Conservation (phyloP, 495 filamentous ascomycete species). For the Rusavskia elegans region DNA sequence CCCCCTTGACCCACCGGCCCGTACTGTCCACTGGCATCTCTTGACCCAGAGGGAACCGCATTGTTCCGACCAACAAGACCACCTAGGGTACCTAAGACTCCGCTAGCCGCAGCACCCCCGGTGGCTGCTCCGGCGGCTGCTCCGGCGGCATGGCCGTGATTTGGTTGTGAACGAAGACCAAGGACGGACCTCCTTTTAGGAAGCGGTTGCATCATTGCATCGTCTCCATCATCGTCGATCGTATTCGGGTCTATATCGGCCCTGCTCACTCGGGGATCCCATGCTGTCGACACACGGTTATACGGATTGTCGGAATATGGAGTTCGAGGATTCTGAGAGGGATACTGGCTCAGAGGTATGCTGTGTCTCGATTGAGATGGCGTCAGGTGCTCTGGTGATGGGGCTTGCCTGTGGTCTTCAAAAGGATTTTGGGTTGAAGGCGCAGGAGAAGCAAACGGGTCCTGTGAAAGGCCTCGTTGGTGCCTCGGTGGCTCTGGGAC, state of each 20-base stretch:
- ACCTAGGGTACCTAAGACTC: constrained; percentile 26
- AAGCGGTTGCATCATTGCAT: constrained; percentile 41
- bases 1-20: constrained; percentile 30
- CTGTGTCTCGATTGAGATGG: constrained; percentile 17
- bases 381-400: constrained; percentile 23
- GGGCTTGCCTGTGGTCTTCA: constrained; percentile 17
- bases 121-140: too few relatives aligned
- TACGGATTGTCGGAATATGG: constrained; percentile 38
- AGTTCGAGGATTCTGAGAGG: constrained; percentile 15
- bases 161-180: constrained; percentile 26
- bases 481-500: constrained; percentile 5
- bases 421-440: constrained; percentile 14
- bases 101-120: constrained; percentile 40
- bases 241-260: constrained; percentile 57
- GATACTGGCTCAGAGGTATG: constrained; percentile 20
- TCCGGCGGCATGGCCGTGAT: constrained; percentile 22
- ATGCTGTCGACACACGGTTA: constrained; percentile 41
- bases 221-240: constrained; percentile 76
- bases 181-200: constrained; percentile 33
- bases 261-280: constrained; percentile 32
- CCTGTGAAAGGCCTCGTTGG: constrained; percentile 10
- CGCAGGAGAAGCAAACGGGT: constrained; percentile 26
- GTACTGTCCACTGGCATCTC: constrained; percentile 28
- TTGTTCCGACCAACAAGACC: constrained; percentile 21
- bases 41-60: constrained; percentile 2